These are phyloP conservation scores for Exophiala xenobiotica DNA, from an alignment of 2,329 filamentous ascomycete genomes.

Conservation along the genomic window DNA sequence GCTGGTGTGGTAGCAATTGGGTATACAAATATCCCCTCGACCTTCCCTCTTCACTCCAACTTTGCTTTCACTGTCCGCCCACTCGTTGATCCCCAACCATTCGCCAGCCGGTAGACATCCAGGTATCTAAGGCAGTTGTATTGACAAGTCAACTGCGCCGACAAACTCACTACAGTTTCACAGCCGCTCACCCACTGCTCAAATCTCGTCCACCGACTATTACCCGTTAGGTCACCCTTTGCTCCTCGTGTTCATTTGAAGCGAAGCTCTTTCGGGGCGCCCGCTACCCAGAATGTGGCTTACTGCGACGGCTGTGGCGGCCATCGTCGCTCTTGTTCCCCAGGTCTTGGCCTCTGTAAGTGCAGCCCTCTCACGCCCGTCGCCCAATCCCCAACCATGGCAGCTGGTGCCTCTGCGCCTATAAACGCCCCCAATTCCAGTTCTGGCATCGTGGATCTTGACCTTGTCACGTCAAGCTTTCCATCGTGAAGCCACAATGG, in stretches of 20 bases:
- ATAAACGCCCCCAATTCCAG: not conserved
- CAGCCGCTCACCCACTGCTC: not conserved
- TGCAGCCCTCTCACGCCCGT: constrained; percentile 1
- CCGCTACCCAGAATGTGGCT: constrained; percentile 20
- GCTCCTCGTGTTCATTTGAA: not conserved
- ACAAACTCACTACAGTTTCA: not conserved
- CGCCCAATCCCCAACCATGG: too few relatives aligned
- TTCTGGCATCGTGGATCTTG: not conserved
- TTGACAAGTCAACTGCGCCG: too few relatives aligned
- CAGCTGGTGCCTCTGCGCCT: too few relatives aligned
- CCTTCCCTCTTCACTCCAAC: too few relatives aligned
- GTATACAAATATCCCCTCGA: too few relatives aligned
- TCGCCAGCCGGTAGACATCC: too few relatives aligned
- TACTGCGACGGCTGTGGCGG: constrained; percentile 18
- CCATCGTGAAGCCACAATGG: constrained; percentile 4
- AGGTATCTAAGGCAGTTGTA: too few relatives aligned
- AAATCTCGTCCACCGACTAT: constrained; percentile 1
- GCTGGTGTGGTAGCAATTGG: not conserved
- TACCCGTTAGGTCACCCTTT: not conserved
- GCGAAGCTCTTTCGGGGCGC: not conserved
- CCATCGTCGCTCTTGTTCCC: constrained; percentile 13
- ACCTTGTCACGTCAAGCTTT: not conserved
- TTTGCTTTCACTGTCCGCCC: too few relatives aligned
- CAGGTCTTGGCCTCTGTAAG: constrained; percentile 20
- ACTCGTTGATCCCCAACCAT: too few relatives aligned